phyloP scores from a whole-genome alignment of 306 rosid genomes.

The Citrullus colocynthis region DNA sequence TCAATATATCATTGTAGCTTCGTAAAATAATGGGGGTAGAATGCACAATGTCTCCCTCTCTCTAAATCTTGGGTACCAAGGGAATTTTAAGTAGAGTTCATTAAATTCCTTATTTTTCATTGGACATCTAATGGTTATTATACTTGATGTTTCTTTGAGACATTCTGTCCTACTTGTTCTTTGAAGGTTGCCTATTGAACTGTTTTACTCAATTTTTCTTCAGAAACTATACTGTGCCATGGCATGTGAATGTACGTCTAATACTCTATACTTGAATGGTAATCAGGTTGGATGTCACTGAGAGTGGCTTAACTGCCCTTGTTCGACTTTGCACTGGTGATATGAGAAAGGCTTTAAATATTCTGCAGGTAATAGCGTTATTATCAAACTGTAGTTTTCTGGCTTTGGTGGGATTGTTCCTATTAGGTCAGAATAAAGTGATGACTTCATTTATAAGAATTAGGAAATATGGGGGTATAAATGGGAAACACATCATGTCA shows the following conservation, averaged over 20 bases:
- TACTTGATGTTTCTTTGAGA: neutral
- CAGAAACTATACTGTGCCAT: neutral
- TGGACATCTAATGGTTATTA: neutral
- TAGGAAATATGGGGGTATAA: neutral
- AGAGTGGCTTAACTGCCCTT: conserved; percentile 59
- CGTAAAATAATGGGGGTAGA: neutral
- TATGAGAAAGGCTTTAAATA: conserved; percentile 88
- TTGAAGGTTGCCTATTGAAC: neutral
- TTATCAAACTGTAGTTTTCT: neutral
- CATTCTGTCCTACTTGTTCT: neutral
- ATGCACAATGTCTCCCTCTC: neutral
- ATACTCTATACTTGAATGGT: conserved; percentile 12
- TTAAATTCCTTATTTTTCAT: neutral
- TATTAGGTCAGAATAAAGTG: neutral
- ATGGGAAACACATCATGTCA: neutral
- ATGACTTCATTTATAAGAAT: neutral
- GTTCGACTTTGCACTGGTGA: conserved; percentile 89
- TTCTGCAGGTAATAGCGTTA: conserved; percentile 55
- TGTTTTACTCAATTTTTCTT: neutral
- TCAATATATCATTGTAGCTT: neutral
- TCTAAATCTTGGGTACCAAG: neutral
- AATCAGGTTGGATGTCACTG: conserved; percentile 69
- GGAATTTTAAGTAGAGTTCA: neutral
- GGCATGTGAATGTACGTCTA: neutral
- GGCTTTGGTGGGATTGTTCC: neutral